Conservation (phyloP, 2,329 filamentous ascomycete species). For the Cercospora sp. region DNA sequence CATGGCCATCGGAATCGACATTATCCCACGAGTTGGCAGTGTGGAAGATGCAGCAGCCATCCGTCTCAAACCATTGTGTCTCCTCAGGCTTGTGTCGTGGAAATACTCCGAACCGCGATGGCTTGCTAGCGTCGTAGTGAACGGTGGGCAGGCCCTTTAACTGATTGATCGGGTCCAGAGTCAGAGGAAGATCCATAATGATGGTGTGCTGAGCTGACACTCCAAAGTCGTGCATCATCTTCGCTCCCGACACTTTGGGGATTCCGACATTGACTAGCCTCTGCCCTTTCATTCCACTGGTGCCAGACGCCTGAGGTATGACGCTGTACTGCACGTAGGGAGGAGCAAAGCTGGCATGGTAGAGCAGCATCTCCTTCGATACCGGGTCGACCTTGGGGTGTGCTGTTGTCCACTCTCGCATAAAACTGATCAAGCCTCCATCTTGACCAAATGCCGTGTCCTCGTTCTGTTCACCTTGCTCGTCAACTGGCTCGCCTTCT, state of each 20-base stretch:
- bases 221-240: slow-evolving; percentile 77
- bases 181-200: slow-evolving; percentile 69
- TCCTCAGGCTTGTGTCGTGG: slow-evolving; percentile 59
- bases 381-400: slow-evolving; percentile 66
- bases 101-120: slow-evolving; percentile 67
- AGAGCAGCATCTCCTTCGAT: slow-evolving; percentile 66
- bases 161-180: slow-evolving; percentile 63
- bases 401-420: slow-evolving; percentile 70
- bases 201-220: slow-evolving; percentile 63
- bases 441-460: slow-evolving; percentile 33
- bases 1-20: slow-evolving; percentile 39
- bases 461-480: slow-evolving; percentile 9
- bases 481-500: slow-evolving; percentile 52
- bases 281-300: not conserved
- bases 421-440: slow-evolving; percentile 57
- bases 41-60: slow-evolving; percentile 69
- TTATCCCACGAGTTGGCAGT: slow-evolving; percentile 70
- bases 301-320: slow-evolving; percentile 41
- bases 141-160: slow-evolving; percentile 58
- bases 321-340: slow-evolving; percentile 70
- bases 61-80: slow-evolving; percentile 67
- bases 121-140: slow-evolving; percentile 58
- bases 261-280: slow-evolving; percentile 56
- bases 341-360: slow-evolving; percentile 64
- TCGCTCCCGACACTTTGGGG: slow-evolving; percentile 62